Conservation (phyloP, 1,284 basidiomycete genomes). For the Tilletia indica region DNA sequence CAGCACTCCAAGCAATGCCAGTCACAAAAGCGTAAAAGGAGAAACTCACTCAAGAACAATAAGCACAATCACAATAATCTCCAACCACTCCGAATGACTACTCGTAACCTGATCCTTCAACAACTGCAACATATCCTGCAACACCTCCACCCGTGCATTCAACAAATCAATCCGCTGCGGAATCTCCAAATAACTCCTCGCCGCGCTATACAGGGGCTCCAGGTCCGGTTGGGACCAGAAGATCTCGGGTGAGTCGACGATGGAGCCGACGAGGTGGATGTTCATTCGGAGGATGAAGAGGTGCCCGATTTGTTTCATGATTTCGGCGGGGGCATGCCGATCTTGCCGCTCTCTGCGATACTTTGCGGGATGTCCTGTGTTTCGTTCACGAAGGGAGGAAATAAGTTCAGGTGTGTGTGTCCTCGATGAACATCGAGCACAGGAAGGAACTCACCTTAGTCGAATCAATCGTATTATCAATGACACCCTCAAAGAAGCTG, state of each 20-base stretch:
- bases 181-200: constrained; percentile 81
- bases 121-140: constrained; percentile 95
- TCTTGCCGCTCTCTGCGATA: constrained; percentile 90
- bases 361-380: constrained; percentile 77
- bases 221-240: constrained; percentile 82
- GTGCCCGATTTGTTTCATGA: constrained; percentile 91
- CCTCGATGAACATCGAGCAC: too few relatives aligned
- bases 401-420: too few relatives aligned
- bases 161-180: constrained; percentile 88
- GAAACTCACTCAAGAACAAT: constrained; percentile 70
- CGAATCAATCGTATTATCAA: constrained; percentile 89
- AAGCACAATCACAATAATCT: constrained; percentile 88
- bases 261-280: constrained; percentile 91
- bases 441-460: constrained; percentile 73
- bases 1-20: not conserved
- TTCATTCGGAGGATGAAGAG: constrained; percentile 90
- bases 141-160: constrained; percentile 86
- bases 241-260: constrained; percentile 89
- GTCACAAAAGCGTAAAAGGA: not conserved
- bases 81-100: constrained; percentile 85
- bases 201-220: constrained; percentile 90
- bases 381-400: too few relatives aligned
- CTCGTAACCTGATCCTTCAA: constrained; percentile 91
- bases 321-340: constrained; percentile 70
- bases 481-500: constrained; percentile 71